Percentiles rank a stretch among this genome's conserved stretches.
Conservation (phyloP, 306 rosid genomes). For the Acacia crassicarpa region DNA sequence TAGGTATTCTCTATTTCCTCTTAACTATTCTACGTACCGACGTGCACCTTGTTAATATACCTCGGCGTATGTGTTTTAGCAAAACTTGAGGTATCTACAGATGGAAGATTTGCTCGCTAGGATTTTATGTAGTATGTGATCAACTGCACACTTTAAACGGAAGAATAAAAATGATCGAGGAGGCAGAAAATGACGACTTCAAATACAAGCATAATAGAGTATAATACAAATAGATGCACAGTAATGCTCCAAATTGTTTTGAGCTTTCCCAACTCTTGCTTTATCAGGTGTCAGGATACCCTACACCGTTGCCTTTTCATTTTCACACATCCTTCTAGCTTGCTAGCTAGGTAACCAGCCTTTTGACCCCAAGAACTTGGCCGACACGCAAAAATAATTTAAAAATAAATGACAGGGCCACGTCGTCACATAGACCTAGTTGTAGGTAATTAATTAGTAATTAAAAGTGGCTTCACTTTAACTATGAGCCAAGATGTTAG, state of each 20-base stretch:
- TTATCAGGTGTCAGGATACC: conserved; percentile 35
- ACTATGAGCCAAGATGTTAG: background rate
- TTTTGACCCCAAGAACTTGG: background rate
- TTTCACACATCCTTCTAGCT: background rate
- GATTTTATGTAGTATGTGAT: conserved; percentile 24
- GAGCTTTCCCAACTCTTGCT: conserved; percentile 34
- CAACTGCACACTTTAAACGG: background rate
- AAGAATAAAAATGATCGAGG: conserved; percentile 19
- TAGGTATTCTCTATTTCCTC: background rate
- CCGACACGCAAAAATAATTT: background rate
- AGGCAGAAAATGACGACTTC: conserved; percentile 11
- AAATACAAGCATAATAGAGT: conserved; percentile 13
- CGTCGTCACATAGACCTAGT: background rate
- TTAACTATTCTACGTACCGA: background rate
- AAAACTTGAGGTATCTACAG: background rate
- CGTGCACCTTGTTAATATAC: background rate
- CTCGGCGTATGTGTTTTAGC: background rate
- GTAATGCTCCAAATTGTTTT: conserved; percentile 34
- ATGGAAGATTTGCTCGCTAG: conserved; percentile 32
- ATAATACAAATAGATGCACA: conserved; percentile 21
- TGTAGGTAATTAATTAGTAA: background rate
- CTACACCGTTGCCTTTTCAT: conserved; percentile 41
- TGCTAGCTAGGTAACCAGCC: background rate
- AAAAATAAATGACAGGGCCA: conserved; percentile 14
- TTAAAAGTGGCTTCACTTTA: background rate